Base-by-base conservation (phyloP, 306 rosid species). In the Cicer yamashitae region DNA sequence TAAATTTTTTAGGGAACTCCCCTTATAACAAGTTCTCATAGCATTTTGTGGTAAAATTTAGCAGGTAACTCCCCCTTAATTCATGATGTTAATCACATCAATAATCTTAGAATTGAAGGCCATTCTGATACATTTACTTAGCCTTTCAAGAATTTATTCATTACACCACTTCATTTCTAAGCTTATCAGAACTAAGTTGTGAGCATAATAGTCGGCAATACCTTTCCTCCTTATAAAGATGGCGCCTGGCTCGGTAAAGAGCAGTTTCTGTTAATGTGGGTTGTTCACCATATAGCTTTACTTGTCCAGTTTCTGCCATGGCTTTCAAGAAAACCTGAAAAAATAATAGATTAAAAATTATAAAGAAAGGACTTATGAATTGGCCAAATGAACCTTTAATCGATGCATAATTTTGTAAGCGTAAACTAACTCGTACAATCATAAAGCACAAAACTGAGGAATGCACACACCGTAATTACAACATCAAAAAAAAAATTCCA, bases 171-270 rank as follows among this genome's bases (percentile, higher is more conserved):
- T 77, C 68, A 66, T 43, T 73, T 81, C 12, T 54, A 44, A 40
- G 76, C 59, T 43, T 44, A 58, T 50, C 62, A 74, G 18, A 74
- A 77, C 30, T 30, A 63, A 25, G 18, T 25, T 45, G 39, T 47
- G 43, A 70, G 71, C 68, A 20, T 54, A 59, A 58, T 56, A 46
- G 53, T 74, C 40, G 37, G 34, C 39, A 47, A 57, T 86, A 90
- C 99, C 99, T 92, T 81, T 94, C 99, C 83, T 94, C 93, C 90
- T 94, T 94, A 85, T 73, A 94, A 62, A 94, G 86, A 80, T 92
- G 91, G 58, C 99, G 91, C 54, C 99, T 85, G 78, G 99, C 98
- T 84, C 99, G 87, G 82, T 90, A 94, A 56, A 92, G 96, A 67
- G 99, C 84, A 69, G 91, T 86, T 88, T 94, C 99, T 6, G 99